Percentiles rank a stretch among this genome's conserved stretches.
Conservation (phyloP, 164 flowering plant genomes). For the Warburgia ugandensis region DNA sequence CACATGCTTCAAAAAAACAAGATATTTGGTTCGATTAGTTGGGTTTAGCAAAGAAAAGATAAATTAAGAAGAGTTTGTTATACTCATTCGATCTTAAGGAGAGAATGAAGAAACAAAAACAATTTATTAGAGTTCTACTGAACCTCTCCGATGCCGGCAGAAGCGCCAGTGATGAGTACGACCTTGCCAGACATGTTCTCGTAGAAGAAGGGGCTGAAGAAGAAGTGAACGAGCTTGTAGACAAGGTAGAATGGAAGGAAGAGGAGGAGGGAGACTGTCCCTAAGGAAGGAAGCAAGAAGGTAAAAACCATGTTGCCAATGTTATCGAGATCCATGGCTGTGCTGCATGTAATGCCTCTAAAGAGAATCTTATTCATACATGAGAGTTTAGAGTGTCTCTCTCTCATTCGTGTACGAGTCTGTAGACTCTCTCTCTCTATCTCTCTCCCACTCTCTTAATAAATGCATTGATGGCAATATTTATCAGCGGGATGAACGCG, state of each 20-base stretch:
- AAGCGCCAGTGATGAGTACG: conserved; percentile 15
- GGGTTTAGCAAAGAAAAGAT: background rate
- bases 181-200: conserved; percentile 10
- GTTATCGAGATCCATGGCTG: too few relatives aligned
- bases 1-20: conserved; percentile 22
- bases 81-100: background rate
- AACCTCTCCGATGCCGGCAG: conserved; percentile 17
- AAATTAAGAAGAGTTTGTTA: background rate
- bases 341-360: too few relatives aligned
- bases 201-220: background rate
- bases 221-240: conserved; percentile 5
- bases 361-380: too few relatives aligned
- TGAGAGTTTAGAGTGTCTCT: too few relatives aligned
- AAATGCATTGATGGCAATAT: too few relatives aligned
- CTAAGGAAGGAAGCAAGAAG: background rate
- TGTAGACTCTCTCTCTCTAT: too few relatives aligned
- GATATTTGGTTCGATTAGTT: background rate
- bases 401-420: too few relatives aligned
- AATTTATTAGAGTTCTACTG: background rate
- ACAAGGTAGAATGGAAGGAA: conserved; percentile 1
- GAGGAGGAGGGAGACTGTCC: background rate
- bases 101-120: background rate
- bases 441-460: too few relatives aligned
- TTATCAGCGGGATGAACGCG: too few relatives aligned
- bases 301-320: too few relatives aligned